Base-by-base conservation (phyloP, 2,329 filamentous ascomycete genomes). In the Akanthomyces uredinophilus region DNA sequence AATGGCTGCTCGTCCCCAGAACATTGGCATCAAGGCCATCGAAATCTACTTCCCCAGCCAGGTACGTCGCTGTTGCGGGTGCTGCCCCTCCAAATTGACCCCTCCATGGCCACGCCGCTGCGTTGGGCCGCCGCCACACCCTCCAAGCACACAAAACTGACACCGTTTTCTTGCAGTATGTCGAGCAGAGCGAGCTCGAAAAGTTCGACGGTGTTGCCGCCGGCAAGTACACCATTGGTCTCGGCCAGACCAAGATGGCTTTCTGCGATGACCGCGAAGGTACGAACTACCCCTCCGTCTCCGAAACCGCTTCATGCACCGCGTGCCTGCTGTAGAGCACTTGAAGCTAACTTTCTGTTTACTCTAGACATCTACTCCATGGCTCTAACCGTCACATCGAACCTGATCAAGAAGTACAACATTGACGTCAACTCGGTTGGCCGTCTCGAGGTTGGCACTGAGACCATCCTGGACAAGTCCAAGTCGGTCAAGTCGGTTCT, bases 11-110 rank as follows among this genome's bases (percentile, higher is more conserved):
- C 88, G 89, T 78, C 89, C 91, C 67, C 87, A 92, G 78, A 94
- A 94, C 80, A 88, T 95, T 77, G 91, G 91, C 84, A 92, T 95
- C 75, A 94, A 95, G 82, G 91, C 90, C 88, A 91, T 95, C 77
- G 91, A 95, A 76, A 86, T 95, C 74, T 95, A 95, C 78, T 91
- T 92, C 74, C 91, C 91, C 67, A 90, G 83, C 76, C 91, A 94
- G 87, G 91, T 94, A 78, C 67, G 87, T 78, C 53, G 64, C 52
- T 62, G 29, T 55, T 62, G 60, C 47, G 65, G 61, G 62, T 56
- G 46, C 47, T 58, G 27, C 60, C 60, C 46, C 60, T 56, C 60
- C 53, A 56, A 32, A 27, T 8, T 39, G 52, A 47, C 64, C 62
- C 60, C 59, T 60, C 59, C 49, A 64, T 51, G 43, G 46, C 46